Evolutionary conservation across 2,329 filamentous ascomycete species (phyloP).

Genomic region (Penicillium sp.): DNA sequence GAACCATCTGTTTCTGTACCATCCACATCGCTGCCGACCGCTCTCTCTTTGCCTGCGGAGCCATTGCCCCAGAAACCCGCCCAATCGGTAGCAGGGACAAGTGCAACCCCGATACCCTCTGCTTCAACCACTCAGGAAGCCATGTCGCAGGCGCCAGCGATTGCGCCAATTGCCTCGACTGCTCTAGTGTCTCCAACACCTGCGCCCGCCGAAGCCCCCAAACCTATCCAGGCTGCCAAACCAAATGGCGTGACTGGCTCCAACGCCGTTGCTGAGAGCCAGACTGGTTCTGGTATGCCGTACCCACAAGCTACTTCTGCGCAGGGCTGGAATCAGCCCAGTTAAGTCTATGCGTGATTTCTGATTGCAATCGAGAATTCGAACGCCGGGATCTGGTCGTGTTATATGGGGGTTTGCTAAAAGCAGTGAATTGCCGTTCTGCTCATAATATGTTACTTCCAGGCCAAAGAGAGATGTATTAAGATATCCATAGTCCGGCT

Average conservation of each 20-base stretch:
- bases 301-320: conserved; percentile 3
- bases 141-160: too few species aligned
- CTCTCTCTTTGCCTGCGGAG: background rate
- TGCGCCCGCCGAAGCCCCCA: conserved; percentile 1
- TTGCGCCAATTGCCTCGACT: background rate
- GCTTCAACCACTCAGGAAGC: too few species aligned
- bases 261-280: conserved; percentile 2
- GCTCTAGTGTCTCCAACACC: background rate
- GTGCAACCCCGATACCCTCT: too few species aligned
- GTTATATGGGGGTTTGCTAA: too few species aligned
- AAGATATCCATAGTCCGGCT: too few species aligned
- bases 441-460: too few species aligned
- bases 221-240: conserved; percentile 2
- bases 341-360: too few species aligned
- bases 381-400: too few species aligned
- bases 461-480: too few species aligned
- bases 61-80: background rate
- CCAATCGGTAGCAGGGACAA: background rate
- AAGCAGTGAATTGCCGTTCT: too few species aligned
- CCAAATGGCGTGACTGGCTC: conserved; percentile 9
- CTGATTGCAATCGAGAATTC: too few species aligned
- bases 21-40: background rate
- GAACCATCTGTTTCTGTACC: conserved; percentile 2
- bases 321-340: background rate
- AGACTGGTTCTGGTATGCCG: conserved; percentile 1